phyloP scores from a whole-genome alignment of 2,329 filamentous ascomycete species.

The Colletotrichum tamarilloi region DNA sequence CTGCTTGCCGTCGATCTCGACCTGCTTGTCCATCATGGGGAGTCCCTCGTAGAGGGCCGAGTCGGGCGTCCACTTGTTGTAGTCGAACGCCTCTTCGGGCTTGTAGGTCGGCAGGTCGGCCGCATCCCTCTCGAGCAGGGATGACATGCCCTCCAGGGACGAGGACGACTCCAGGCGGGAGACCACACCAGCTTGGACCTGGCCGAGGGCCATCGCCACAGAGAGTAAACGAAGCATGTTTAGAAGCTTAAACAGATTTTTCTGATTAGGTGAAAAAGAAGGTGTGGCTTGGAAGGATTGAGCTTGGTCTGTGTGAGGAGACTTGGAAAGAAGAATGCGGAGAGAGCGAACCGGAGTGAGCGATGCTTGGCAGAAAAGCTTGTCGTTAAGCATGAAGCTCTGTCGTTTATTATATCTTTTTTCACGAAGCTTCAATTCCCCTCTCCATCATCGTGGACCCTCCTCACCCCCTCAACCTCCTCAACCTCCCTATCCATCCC shows the following conservation, averaged over 20 bases:
- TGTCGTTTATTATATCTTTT: conserved; percentile 3
- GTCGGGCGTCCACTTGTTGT: background rate
- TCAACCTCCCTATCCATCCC: background rate
- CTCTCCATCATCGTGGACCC: background rate
- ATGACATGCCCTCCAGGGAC: background rate
- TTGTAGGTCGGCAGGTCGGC: background rate
- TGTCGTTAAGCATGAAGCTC: background rate
- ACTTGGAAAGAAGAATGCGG: background rate
- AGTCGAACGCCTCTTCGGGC: background rate
- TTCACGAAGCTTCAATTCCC: background rate
- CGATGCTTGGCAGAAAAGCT: background rate
- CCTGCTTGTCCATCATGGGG: conserved; percentile 6
- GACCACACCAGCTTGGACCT: background rate
- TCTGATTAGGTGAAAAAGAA: too few species aligned
- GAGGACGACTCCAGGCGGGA: background rate
- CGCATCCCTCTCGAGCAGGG: background rate
- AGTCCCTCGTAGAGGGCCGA: background rate
- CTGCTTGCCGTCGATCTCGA: conserved; percentile 1
- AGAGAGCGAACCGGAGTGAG: background rate
- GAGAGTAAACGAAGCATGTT: conserved; percentile 5
- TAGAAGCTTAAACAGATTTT: background rate
- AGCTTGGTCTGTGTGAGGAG: background rate
- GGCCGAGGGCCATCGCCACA: conserved; percentile 4
- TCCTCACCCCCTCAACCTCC: background rate
- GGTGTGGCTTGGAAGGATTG: background rate